Evolutionary conservation across 2,329 filamentous ascomycete genomes (phyloP), one percentile per base, ranked within the genome.

Genomic region (Cercospora sp.): DNA sequence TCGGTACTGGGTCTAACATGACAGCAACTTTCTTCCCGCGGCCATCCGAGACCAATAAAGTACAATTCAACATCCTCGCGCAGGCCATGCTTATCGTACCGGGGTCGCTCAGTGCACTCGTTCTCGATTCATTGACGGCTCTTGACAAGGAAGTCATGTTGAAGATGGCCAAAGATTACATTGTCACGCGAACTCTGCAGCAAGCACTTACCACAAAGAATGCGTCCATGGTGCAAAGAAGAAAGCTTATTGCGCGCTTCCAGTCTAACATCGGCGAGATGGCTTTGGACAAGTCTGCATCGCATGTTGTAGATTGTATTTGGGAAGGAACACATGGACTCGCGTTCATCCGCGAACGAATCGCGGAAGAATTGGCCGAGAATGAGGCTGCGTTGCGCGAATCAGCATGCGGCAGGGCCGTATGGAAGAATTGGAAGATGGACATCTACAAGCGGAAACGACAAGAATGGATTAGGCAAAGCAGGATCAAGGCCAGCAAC

Each of bases 41-140:
- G 73, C 77, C 63, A 1, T 57, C 73, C 8, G 70, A 74, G 43
- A 69, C 71, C 6, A 70, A 66, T 81, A 88, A 92, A 84, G 72
- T 74, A 5, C 76, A 79, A 80, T 92, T 77, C 94, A 99, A 81
- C 92, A 91, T 97, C 58, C 86, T 99, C 30, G 89, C 91, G 8
- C 90, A 95, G 70, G 83, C 91, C 3, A 90, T 99, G 83, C 87
- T 98, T 61, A 82, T 87, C 7, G 89, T 92, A 28, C 87, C 91
- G 0, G 92, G 92, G 0, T 80, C 86, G 0, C 83, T 94, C 1
- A 85, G 87, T 66, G 87, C 87, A 61, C 85, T 94, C 10, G 86
- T 97, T 34, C 92, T 95, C 77, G 86, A 89, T 68, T 80, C 81
- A 4, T 75, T 85, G 2, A 72, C 82, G 84, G 10, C 78, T 81